Evolutionary conservation across 768 basidiomycete species (phyloP).

Genomic region (Pleurotus pulmonarius): DNA sequence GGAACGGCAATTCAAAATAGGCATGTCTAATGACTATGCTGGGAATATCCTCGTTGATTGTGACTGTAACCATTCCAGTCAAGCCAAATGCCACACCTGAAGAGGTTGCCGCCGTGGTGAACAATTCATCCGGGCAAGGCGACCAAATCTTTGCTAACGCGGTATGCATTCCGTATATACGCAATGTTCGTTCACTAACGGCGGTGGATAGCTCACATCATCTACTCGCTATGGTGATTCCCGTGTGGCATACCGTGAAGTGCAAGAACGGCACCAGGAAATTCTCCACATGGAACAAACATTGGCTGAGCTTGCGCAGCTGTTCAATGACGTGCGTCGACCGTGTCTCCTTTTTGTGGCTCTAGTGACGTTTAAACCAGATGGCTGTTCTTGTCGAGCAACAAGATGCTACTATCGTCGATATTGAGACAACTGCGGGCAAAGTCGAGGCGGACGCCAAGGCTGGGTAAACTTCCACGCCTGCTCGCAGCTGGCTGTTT

Average conservation of each 20-base stretch:
- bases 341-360: background rate
- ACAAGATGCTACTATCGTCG: constrained; percentile 72
- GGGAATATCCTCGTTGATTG: no score
- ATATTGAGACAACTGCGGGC: constrained; percentile 58
- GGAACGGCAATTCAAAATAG: constrained; percentile 77
- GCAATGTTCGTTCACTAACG: constrained; percentile 1
- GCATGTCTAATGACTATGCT: constrained; percentile 27
- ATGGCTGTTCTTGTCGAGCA: constrained; percentile 77
- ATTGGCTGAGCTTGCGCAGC: constrained; percentile 80
- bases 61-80: constrained; percentile 35
- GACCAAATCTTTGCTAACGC: constrained; percentile 79
- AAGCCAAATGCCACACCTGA: constrained; percentile 85
- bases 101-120: constrained; percentile 70
- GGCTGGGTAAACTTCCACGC: constrained; percentile 50
- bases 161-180: constrained; percentile 29
- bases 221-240: constrained; percentile 85
- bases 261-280: constrained; percentile 85
- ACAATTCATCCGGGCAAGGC: constrained; percentile 41
- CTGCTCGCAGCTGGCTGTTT: background rate
- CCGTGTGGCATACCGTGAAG: constrained; percentile 78
- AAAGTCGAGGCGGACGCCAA: constrained; percentile 67
- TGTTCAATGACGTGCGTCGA: constrained; percentile 73
- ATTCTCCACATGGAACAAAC: constrained; percentile 84
- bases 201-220: constrained; percentile 50
- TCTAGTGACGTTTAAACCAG: constrained; percentile 28